Base-by-base conservation (phyloP, 352 stramenopile genomes). In the Pelagophyceae sp. region DNA sequence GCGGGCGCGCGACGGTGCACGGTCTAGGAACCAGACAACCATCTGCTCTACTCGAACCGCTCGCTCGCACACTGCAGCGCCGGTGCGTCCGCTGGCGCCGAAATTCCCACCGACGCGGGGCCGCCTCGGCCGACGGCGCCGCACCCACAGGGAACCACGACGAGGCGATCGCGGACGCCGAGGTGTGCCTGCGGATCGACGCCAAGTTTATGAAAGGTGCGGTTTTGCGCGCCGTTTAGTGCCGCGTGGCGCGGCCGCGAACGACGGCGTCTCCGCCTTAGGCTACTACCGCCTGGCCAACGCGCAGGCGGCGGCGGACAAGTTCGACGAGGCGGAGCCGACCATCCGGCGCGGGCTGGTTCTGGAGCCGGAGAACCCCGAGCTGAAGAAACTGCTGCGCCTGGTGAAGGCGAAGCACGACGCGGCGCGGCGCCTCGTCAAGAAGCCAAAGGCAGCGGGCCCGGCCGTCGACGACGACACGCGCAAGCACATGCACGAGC, bases 181-280 rank as follows among this genome's bases (percentile, higher is more conserved):
- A 89, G 79, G 84, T 89, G 80, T 91, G 86, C 77, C 87, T 92
- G 45, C 82, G 85, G 79, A 69, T 90, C 0, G 77, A 89, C 64
- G 86, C 87, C 11, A 61, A 81, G 38, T 92, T 92, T 78, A 82
- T 91, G 40, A 91, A 91, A 75, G 88, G n/a, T n/a, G n/a, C n/a
- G n/a, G n/a, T n/a, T n/a, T n/a, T n/a, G n/a, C n/a, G n/a, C n/a
- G n/a, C n/a, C n/a, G n/a, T n/a, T n/a, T n/a, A n/a, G n/a, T n/a
- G n/a, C n/a, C n/a, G n/a, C n/a, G n/a, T n/a, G n/a, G n/a, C n/a
- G n/a, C n/a, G n/a, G n/a, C n/a, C n/a, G n/a, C n/a, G n/a, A n/a
- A n/a, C n/a, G n/a, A n/a, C n/a, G n/a, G n/a, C n/a, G n/a, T n/a
- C n/a, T n/a, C n/a, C n/a, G n/a, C n/a, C n/a, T n/a, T n/a, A n/a